A percentile compares a stretch with the other conserved stretches of the same genome.
Conservation (phyloP, 2,329 filamentous ascomycete species). For the Stagonosporopsis rhizophila region DNA sequence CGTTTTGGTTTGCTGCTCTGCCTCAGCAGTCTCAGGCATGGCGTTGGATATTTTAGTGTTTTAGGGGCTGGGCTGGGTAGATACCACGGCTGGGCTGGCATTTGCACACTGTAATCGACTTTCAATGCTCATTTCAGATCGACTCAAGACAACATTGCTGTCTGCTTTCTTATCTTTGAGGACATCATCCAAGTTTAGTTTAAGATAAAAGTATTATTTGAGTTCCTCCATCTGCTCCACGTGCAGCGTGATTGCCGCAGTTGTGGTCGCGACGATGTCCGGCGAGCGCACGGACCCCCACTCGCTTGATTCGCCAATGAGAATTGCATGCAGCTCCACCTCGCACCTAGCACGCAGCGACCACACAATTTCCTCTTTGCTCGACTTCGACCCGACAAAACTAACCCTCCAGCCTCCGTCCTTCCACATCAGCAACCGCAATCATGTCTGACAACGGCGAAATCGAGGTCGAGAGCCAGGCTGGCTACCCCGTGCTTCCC, state of each 20-base stretch:
- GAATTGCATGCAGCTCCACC: background rate
- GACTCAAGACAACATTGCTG: no score
- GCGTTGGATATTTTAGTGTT: slow-evolving; percentile 9
- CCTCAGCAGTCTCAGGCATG: slow-evolving; percentile 11
- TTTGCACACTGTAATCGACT: slow-evolving; percentile 3
- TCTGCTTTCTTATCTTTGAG: no score
- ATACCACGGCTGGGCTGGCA: slow-evolving; percentile 33
- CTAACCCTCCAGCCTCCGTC: slow-evolving; percentile 37
- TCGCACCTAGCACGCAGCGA: background rate
- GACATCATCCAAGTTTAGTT: no score
- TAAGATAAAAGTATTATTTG: no score
- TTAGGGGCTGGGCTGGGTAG: slow-evolving; percentile 25
- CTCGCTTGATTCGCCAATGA: slow-evolving; percentile 27
- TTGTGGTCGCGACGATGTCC: no score
- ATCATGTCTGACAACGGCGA: slow-evolving; percentile 89
- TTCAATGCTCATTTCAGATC: background rate
- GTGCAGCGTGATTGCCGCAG: no score
- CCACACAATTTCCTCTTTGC: slow-evolving; percentile 18
- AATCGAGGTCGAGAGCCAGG: slow-evolving; percentile 85
- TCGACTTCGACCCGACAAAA: slow-evolving; percentile 18
- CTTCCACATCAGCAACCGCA: slow-evolving; percentile 38
- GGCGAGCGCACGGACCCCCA: background rate
- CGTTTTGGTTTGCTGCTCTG: slow-evolving; percentile 30
- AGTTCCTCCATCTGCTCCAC: no score
- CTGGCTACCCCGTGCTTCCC: slow-evolving; percentile 81